These are phyloP conservation scores for Aspergillus melleus DNA, from an alignment of 2,329 filamentous ascomycete genomes.

Conservation along the genomic window DNA sequence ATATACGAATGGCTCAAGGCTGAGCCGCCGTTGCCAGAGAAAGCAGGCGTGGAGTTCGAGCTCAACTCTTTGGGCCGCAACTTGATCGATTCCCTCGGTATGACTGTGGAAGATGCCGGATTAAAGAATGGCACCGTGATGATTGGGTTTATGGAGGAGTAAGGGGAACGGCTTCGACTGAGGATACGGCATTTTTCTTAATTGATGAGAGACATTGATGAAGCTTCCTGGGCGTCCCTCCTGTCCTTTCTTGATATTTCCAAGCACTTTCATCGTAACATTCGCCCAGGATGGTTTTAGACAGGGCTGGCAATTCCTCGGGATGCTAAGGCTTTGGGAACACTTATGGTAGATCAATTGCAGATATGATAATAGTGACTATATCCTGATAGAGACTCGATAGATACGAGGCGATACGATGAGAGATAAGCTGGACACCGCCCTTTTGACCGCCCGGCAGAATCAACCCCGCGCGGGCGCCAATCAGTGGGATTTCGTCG, in stretches of 20 bases:
- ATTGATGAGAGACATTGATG: background rate
- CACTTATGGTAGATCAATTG: background rate
- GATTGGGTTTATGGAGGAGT: conserved; percentile 79
- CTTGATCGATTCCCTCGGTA: conserved; percentile 71
- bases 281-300: too few relatives aligned
- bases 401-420: background rate
- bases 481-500: conserved; percentile 16
- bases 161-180: conserved; percentile 6
- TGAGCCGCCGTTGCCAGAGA: conserved; percentile 72
- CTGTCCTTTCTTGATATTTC: background rate
- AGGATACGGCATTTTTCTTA: background rate
- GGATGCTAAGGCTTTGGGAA: too few relatives aligned
- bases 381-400: too few relatives aligned
- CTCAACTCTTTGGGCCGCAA: conserved; percentile 86
- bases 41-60: conserved; percentile 77
- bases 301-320: too few relatives aligned
- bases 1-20: conserved; percentile 98
- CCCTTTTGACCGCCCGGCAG: conserved; percentile 29
- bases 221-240: background rate
- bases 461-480: conserved; percentile 32
- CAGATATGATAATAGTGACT: background rate
- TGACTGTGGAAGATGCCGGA: conserved; percentile 75
- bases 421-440: conserved; percentile 9
- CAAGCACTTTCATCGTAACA: too few relatives aligned
- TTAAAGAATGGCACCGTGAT: conserved; percentile 93